Conservation (phyloP, 1,284 basidiomycete genomes). For the Apiotrichum veenhuisii region DNA sequence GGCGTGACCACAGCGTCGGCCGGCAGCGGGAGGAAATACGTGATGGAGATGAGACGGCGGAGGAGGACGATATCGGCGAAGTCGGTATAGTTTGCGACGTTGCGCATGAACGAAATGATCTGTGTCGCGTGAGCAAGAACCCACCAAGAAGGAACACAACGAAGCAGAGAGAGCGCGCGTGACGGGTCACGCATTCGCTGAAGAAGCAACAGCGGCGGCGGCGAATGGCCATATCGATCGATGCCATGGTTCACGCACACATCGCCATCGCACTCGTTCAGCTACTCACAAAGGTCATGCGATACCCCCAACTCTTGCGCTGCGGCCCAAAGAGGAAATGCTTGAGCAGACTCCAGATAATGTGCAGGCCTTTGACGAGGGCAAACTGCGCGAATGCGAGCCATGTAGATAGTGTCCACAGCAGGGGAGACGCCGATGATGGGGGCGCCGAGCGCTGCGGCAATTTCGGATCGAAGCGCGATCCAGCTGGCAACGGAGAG, state of each 20-base stretch:
- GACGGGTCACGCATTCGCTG: too few relatives aligned
- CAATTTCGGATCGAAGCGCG: conserved; percentile 40
- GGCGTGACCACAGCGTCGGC: conserved; percentile 93
- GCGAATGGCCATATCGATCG: too few relatives aligned
- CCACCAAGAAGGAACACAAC: background rate
- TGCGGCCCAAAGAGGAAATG: conserved; percentile 44
- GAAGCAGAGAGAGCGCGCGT: too few relatives aligned
- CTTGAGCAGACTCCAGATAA: conserved; percentile 38
- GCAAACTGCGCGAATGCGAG: conserved; percentile 40
- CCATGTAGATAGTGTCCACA: conserved; percentile 44
- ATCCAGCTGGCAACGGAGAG: conserved; percentile 44
- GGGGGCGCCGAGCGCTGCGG: conserved; percentile 37
- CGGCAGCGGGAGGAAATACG: conserved; percentile 79
- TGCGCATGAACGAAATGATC: conserved; percentile 64
- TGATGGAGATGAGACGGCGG: conserved; percentile 74
- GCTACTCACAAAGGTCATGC: conserved; percentile 47
- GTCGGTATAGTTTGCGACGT: conserved; percentile 74
- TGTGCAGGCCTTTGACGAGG: conserved; percentile 41
- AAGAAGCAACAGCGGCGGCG: too few relatives aligned
- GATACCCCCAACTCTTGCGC: conserved; percentile 49
- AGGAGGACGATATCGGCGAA: conserved; percentile 82
- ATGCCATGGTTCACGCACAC: background rate
- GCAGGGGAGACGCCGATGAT: conserved; percentile 30
- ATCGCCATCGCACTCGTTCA: background rate
- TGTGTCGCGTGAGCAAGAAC: conserved; percentile 3